Evolutionary conservation across 202 grass and related monocot genomes (phyloP).

Genomic region (Bolboschoenoplectus hybrid): DNA sequence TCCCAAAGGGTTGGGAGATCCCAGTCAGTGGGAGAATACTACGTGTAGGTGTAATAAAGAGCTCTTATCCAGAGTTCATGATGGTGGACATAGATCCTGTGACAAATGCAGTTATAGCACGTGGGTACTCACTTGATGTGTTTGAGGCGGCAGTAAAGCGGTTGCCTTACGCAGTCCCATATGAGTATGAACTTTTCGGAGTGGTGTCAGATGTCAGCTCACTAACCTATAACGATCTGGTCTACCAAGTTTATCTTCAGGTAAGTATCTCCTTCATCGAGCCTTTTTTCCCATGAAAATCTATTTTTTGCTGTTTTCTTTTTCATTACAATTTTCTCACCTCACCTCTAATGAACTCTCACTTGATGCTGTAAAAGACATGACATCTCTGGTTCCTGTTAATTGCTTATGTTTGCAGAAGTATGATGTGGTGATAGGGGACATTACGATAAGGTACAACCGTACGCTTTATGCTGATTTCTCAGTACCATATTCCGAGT

Average conservation of each 20-base stretch:
- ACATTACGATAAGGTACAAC: constrained; percentile 52
- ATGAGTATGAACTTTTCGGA: constrained; percentile 38
- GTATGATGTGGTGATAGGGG: constrained; percentile 50
- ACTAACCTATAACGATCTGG: constrained; percentile 48
- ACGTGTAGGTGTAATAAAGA: constrained; percentile 42
- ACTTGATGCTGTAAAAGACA: neutral
- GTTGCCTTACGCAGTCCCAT: constrained; percentile 46
- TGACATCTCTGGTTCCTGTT: neutral
- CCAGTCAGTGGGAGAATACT: constrained; percentile 49
- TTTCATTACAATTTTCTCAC: neutral
- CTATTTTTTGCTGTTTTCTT: too few relatives aligned
- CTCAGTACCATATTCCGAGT: constrained; percentile 52
- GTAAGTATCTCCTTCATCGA: neutral
- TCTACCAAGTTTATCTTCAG: constrained; percentile 36
- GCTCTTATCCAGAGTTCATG: constrained; percentile 39
- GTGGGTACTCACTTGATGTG: constrained; percentile 73
- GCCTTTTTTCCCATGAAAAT: neutral
- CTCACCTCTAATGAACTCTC: neutral
- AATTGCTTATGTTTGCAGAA: constrained; percentile 38
- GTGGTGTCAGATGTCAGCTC: neutral
- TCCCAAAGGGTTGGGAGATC: constrained; percentile 60
- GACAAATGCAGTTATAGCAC: constrained; percentile 30
- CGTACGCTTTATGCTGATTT: constrained; percentile 46
- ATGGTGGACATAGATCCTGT: constrained; percentile 24
- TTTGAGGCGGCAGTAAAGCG: constrained; percentile 54